Percentiles rank a stretch among this genome's conserved stretches.
These are phyloP conservation scores for Pseudoturritis turrita DNA, from an alignment of 345 rosid genomes.

Conservation along the genomic window DNA sequence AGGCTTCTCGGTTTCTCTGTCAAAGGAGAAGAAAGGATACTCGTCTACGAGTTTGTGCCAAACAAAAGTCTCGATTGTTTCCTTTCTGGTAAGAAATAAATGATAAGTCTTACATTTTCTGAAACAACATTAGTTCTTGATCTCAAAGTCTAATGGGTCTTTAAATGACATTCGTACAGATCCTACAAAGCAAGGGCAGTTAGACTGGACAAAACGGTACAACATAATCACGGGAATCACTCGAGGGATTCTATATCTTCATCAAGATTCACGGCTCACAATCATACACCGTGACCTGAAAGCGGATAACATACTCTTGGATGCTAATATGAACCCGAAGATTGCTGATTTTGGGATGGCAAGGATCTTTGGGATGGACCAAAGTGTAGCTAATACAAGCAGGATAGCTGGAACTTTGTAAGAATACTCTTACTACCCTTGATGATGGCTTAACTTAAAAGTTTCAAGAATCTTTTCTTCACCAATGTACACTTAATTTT, in stretches of 20 bases:
- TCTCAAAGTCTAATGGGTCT: too few species aligned
- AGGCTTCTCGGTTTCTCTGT: slow-evolving; percentile 43
- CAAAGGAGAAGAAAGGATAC: slow-evolving; percentile 36
- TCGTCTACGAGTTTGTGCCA: slow-evolving; percentile 38
- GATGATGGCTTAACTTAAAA: slow-evolving; percentile 8
- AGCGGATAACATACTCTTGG: too few species aligned
- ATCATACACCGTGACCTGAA: too few species aligned
- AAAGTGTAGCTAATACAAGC: slow-evolving; percentile 33
- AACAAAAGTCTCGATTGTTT: slow-evolving; percentile 36
- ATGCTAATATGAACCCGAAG: slow-evolving; percentile 49
- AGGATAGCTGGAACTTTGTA: slow-evolving; percentile 50
- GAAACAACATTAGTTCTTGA: too few species aligned
- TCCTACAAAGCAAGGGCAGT: neutral
- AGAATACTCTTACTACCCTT: too few species aligned
- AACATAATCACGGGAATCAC: slow-evolving; percentile 39
- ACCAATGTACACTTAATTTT: too few species aligned
- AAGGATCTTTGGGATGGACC: slow-evolving; percentile 37
- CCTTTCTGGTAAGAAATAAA: neutral
- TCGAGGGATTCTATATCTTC: slow-evolving; percentile 37
- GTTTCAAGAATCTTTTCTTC: too few species aligned
- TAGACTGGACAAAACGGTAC: slow-evolving; percentile 42
- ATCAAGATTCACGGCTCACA: slow-evolving; percentile 39
- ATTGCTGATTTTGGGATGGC: slow-evolving; percentile 62
- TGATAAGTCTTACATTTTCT: too few species aligned
- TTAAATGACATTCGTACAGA: too few species aligned